Conservation (phyloP, 805 yeast genomes). For the Candida xiaguanensis region DNA sequence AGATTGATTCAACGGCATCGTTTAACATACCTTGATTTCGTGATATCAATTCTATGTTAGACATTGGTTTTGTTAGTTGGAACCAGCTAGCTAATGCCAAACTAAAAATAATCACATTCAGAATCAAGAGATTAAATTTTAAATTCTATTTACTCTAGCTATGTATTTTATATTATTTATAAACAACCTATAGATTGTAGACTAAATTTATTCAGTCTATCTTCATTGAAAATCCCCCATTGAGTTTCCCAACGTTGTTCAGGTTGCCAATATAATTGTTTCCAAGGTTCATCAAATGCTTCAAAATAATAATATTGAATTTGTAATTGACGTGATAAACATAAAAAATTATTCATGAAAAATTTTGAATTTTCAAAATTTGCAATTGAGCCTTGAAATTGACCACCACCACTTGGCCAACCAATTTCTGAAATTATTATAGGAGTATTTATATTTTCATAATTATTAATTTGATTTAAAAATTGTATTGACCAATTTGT, state of each 20-base stretch:
- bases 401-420: constrained; percentile 69
- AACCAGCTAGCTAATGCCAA: no score
- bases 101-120: no score
- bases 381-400: constrained; percentile 43
- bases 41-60: no score
- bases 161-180: no score
- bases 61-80: no score
- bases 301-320: constrained; percentile 60
- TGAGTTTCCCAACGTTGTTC: constrained; percentile 61
- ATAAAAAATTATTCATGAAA: constrained; percentile 52
- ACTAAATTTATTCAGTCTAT: constrained; percentile 28
- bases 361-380: constrained; percentile 39
- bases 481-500: constrained; percentile 52
- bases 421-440: constrained; percentile 61
- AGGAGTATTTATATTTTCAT: constrained; percentile 20
- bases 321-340: constrained; percentile 34
- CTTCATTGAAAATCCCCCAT: constrained; percentile 61
- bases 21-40: no score
- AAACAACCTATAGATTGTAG: constrained; percentile 8
- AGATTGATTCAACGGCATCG: no score
- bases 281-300: constrained; percentile 76
- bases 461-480: constrained; percentile 36
- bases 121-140: no score
- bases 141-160: no score
- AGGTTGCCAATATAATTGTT: constrained; percentile 45